Evolutionary conservation across 129 eudicot species (phyloP).

Genomic region (Lactuca sativa): DNA sequence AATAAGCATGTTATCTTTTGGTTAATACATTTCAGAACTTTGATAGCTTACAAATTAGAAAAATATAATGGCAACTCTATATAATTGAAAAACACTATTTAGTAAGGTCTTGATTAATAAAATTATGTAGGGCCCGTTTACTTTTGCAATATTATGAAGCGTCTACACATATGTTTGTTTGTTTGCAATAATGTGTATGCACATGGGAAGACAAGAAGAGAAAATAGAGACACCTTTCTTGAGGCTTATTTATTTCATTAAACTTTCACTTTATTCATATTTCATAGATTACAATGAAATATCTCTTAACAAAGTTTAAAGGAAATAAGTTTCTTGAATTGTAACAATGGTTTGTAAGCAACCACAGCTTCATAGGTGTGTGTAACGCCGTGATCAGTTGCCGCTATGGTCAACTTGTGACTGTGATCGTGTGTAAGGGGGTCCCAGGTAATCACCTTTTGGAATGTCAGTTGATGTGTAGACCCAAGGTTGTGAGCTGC

Average conservation of each 20-base stretch:
- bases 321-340: constrained; percentile 35
- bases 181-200: background rate
- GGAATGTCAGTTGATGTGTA: constrained; percentile 21
- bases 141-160: background rate
- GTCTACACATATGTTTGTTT: background rate
- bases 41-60: background rate
- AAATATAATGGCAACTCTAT: background rate
- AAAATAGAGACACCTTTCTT: background rate
- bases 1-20: background rate
- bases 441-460: constrained; percentile 25
- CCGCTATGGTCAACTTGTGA: constrained; percentile 34
- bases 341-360: constrained; percentile 26
- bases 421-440: constrained; percentile 5
- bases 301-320: constrained; percentile 18
- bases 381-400: constrained; percentile 19
- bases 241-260: constrained; percentile 15
- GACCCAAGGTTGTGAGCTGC: constrained; percentile 30
- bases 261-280: background rate
- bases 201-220: background rate
- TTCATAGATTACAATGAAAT: background rate
- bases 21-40: background rate
- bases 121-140: background rate
- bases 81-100: background rate
- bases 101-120: background rate
- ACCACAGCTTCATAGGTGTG: constrained; percentile 39